Conservation (phyloP, 768 basidiomycete species). For the Paxillus ammoniavirescens region DNA sequence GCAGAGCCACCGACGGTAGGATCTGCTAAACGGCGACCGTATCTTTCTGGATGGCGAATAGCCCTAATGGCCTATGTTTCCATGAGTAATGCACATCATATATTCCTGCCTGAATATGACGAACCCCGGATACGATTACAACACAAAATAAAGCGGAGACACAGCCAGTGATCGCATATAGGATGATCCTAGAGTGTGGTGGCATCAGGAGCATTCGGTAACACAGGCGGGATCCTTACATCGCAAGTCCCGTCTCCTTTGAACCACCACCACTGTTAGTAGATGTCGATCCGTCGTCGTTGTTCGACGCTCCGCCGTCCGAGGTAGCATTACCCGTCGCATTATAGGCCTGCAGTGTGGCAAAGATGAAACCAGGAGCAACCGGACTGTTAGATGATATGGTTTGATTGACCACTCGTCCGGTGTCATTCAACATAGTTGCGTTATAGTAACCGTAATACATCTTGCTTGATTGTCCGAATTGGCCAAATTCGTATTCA, state of each 20-base stretch:
- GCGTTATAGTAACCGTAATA: conserved; percentile 61
- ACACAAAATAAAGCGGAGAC: conserved; percentile 83
- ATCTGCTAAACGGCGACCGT: conserved; percentile 65
- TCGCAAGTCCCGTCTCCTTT: conserved; percentile 66
- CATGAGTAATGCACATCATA: neutral
- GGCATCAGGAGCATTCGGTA: conserved; percentile 7
- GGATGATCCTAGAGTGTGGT: conserved; percentile 55
- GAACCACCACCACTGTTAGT: conserved; percentile 9
- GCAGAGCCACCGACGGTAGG: conserved; percentile 27
- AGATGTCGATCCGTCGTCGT: conserved; percentile 14
- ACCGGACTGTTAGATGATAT: conserved; percentile 42
- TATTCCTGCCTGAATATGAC: conserved; percentile 22
- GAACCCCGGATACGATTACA: conserved; percentile 82
- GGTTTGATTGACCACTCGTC: conserved; percentile 41
- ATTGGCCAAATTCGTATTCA: conserved; percentile 59
- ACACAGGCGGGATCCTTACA: conserved; percentile 45
- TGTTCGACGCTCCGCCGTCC: conserved; percentile 11
- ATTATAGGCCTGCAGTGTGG: conserved; percentile 64
- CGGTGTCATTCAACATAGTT: conserved; percentile 54
- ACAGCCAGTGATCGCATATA: conserved; percentile 87
- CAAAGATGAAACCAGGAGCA: conserved; percentile 64
- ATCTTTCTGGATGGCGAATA: conserved; percentile 86
- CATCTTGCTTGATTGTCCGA: conserved; percentile 48
- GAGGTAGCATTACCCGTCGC: conserved; percentile 39
- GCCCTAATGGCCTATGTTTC: conserved; percentile 70